Evolutionary conservation across 495 filamentous ascomycete species (phyloP), one percentile per base, ranked within the genome.

Genomic region (Zalerion maritima): DNA sequence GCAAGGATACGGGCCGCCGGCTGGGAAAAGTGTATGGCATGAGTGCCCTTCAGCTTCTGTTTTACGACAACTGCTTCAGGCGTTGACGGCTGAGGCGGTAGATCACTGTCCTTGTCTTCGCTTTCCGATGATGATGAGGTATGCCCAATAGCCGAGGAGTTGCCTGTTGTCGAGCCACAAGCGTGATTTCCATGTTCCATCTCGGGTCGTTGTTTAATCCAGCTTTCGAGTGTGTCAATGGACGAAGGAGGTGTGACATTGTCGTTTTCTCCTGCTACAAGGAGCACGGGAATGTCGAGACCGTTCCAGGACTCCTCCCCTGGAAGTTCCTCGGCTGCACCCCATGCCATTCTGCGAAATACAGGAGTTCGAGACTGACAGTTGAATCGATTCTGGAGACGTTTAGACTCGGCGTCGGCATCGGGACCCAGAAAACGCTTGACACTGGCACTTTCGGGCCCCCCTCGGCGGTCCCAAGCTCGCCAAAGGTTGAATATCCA

Each of bases 301-400:
- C 67, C 73, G 11, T 68, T 59, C 87, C 87, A 96, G 14, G 75
- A 59, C 2, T 77, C 64, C 29, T 65, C 47, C 0, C 75, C 72
- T 22, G 83, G 77, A 7, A 89, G 45, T 12, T 60, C 43, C 7
- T 57, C 34, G 36, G 71, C 73, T 9, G 50, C 57, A 2, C 83
- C 85, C 54, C 64, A 78, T 3, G 73, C 78, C 78, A 93, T 87
- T 21, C 85, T 67, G 35, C 77, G 69, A 71, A 80, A 93, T 0
- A 91, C 81, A 0, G 77, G 61, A 0, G 83, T 83, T 38, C 58
- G 65, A 36, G 78, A 87, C 45, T 93, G 82, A 29, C 64, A 63
- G 50, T 96, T 96, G 58, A 77, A 94, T 14, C 71, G 70, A 15
- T 78, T 48, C 50, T 96, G 87, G 20, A 94, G 60, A 34, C 67